Evolutionary conservation across 2,329 filamentous ascomycete genomes (phyloP), one percentile per base, ranked within the genome.

Genomic region (Xylariaceae sp.): DNA sequence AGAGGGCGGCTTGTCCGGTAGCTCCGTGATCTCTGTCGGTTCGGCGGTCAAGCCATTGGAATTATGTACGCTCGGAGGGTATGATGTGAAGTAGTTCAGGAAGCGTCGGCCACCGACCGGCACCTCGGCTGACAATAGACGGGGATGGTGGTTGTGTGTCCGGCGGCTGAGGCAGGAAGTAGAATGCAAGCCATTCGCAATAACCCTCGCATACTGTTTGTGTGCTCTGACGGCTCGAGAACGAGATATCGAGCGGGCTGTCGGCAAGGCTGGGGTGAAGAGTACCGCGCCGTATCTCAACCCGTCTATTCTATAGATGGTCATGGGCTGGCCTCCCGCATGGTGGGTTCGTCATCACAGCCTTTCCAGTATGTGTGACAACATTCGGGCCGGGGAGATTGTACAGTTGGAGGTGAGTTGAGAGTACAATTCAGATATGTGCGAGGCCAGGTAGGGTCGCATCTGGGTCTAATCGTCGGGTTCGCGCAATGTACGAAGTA

Each of bases 281-380:
- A 79, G 71, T 70, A 80, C 75, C 68, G 78, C 76, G 74, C 76
- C 74, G 73, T 76, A 80, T 74, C 80, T 76, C 74, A 78, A 79
- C 74, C 79, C 73, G 71, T 83, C 78, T 71, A 82, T 76, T 78
- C 73, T 77, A 65, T 76, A 72, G 72, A 77, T 72, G 79, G 77
- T 83, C 80, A 84, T 84, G 78, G 74, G 80, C 71, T 75, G 72
- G 49, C 30, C 50, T 73, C 76, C 74, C 69, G 71, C 67, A 69
- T 69, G 58, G 57, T 68, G 60, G 61, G 65, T 61, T 55, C 57
- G 61, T 66, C 65, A 68, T 65, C 63, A 69, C 65, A 66, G 56
- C 63, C 61, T 64, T 61, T 40, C 51, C 44, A 63, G 62, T 51
- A 43, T 41, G 34, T 36, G 55, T 58, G 58, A 55, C 49, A 49